Evolutionary conservation across 331 rosid species (phyloP).

Genomic region (Dryas integrifolia): DNA sequence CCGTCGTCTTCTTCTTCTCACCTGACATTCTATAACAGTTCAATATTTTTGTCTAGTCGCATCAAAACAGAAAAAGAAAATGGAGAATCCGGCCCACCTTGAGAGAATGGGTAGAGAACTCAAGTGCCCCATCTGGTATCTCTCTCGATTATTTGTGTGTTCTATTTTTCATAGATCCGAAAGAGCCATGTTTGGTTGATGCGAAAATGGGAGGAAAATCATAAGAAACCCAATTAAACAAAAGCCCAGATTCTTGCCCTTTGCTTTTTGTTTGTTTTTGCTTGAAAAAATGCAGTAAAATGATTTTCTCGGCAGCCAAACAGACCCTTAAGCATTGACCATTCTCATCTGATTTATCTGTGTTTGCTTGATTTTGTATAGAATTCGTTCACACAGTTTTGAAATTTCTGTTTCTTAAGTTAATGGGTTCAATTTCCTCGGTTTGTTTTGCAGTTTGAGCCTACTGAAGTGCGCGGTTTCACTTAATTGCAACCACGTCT

Average conservation of each 20-base stretch:
- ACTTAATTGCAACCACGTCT: slow-evolving; percentile 80
- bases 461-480: slow-evolving; percentile 61
- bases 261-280: background rate
- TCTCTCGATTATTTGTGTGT: background rate
- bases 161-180: background rate
- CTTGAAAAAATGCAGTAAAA: no score
- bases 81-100: slow-evolving; percentile 52
- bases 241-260: background rate
- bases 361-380: background rate
- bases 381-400: background rate
- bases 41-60: background rate
- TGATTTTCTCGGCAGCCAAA: background rate
- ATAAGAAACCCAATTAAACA: background rate
- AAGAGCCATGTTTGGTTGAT: background rate
- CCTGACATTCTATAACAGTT: background rate
- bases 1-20: background rate
- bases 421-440: slow-evolving; percentile 9
- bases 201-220: background rate
- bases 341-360: background rate
- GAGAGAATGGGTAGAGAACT: slow-evolving; percentile 86
- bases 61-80: slow-evolving; percentile 9
- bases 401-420: background rate
- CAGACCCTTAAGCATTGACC: background rate
- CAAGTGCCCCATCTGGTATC: slow-evolving; percentile 86
- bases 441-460: slow-evolving; percentile 49